A percentile compares a stretch with the other conserved stretches of the same genome.
Evolutionary conservation across 2,329 filamentous ascomycete genomes (phyloP).

Genomic region (Xylaria arbuscula): DNA sequence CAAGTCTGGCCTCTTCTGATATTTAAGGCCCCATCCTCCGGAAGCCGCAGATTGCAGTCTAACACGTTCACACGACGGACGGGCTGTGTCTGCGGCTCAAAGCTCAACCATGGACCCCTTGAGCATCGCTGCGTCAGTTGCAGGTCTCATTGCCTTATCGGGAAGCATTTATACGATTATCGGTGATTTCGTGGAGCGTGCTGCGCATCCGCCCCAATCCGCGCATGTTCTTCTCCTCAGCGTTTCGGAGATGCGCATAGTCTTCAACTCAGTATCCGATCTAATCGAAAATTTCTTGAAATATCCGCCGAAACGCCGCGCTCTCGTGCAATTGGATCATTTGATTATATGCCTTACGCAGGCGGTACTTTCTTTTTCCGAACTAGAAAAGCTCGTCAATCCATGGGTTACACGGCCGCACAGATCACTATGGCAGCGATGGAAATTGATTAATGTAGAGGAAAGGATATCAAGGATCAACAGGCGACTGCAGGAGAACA

Average conservation of each 20-base stretch:
- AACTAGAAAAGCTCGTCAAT: slow-evolving; percentile 21
- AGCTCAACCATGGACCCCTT: slow-evolving; percentile 17
- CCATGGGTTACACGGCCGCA: slow-evolving; percentile 1
- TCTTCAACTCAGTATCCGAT: slow-evolving; percentile 26
- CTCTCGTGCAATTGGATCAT: slow-evolving; percentile 29
- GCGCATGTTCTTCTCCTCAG: slow-evolving; percentile 18
- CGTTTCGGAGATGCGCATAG: slow-evolving; percentile 27
- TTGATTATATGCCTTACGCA: slow-evolving; percentile 28
- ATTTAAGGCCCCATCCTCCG: too few relatives aligned
- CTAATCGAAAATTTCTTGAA: slow-evolving; percentile 23
- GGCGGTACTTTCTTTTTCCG: slow-evolving; percentile 22
- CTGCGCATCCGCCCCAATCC: slow-evolving; percentile 2
- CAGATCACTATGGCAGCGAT: slow-evolving; percentile 9
- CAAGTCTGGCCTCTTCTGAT: too few relatives aligned
- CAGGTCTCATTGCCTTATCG: slow-evolving; percentile 27
- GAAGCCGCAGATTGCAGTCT: too few relatives aligned
- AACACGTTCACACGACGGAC: too few relatives aligned
- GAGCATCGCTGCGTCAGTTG: slow-evolving; percentile 25
- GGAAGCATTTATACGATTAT: slow-evolving; percentile 17
- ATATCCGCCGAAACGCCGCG: slow-evolving; percentile 15
- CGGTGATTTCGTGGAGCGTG: slow-evolving; percentile 2
- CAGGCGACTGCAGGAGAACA: slow-evolving; percentile 23
- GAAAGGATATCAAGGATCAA: slow-evolving; percentile 20
- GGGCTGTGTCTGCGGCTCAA: too few relatives aligned
- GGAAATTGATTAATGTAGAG: not conserved